Base-by-base conservation (phyloP, 257 asterid species). In the Scutellaria baicalensis region DNA sequence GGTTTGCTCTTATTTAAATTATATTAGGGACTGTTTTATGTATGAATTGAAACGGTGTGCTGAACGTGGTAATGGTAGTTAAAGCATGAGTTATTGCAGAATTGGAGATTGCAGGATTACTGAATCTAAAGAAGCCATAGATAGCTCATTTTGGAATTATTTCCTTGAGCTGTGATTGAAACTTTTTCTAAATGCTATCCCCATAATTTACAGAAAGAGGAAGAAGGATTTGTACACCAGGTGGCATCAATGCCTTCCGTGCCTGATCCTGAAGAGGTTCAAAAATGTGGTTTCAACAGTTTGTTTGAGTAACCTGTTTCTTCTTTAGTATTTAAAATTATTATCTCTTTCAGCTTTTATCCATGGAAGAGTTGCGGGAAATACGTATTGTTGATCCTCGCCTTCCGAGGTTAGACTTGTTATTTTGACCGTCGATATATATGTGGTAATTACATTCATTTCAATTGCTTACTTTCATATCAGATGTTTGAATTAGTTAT, bases 291-390 rank as follows among this genome's bases (percentile, higher is more conserved):
- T 42, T 73, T 43, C 40, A 31, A 66, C 43, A 35, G n/a, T 69
- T 72, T 33, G 59, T 58, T 9, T 62, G 38, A 62, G 56, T 63
- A 1, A 23, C 52, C 10, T 64, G 56, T 68, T 70, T 71, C 31
- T 60, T 63, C 39, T 13, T 18, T 54, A 45, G 51, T 68, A 44
- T 57, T 31, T 73, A 44, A 51, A 60, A 14, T 75, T 47, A 38
- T 62, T 17, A 48, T 77, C 35, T 56, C 59, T 67, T 75, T 75
- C 87, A 93, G 99, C 94, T 93, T 74, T 79, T 89, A 73, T 83
- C 95, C 59, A 80, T 86, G 97, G 99, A 93, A 71, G 96, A 91
- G 68, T 74, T 93, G 84, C 89, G 91, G 61, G 99, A 91, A 82
- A 79, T 71, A 70, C 96, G 96, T 38, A 73, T 91, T 52, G 83